These are phyloP conservation scores for Penicillium fimorum DNA, from an alignment of 495 filamentous ascomycete genomes.

Conservation along the genomic window DNA sequence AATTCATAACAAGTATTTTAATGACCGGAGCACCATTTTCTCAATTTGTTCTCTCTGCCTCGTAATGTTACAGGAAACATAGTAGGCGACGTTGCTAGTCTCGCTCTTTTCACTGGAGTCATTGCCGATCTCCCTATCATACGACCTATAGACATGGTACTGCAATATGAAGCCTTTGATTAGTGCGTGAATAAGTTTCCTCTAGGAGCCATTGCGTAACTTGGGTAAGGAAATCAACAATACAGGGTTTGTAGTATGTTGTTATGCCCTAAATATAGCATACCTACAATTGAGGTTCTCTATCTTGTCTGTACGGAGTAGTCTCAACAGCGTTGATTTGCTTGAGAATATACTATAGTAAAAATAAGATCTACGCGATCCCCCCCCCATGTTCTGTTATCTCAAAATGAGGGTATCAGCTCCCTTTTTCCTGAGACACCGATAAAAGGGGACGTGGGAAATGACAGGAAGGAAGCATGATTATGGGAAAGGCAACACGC, in stretches of 20 bases:
- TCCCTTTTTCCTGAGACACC: neutral
- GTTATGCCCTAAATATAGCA: neutral
- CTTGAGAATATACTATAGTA: neutral
- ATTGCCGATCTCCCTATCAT: constrained; percentile 14
- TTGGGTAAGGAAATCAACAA: neutral
- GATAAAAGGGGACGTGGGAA: neutral
- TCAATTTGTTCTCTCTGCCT: neutral
- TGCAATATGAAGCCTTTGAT: neutral
- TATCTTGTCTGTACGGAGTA: neutral
- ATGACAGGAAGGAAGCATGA: constrained; percentile 1
- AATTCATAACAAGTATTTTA: neutral
- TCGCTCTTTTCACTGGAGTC: neutral
- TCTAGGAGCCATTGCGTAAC: neutral
- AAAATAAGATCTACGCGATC: neutral
- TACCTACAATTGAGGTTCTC: neutral
- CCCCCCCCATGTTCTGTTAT: neutral
- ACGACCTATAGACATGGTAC: neutral
- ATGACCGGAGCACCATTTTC: neutral
- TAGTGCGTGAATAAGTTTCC: neutral
- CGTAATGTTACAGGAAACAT: neutral
- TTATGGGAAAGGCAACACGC: neutral
- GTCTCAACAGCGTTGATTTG: neutral
- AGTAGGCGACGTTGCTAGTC: neutral
- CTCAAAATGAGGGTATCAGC: neutral
- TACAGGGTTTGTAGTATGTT: neutral